These are phyloP conservation scores for Penicillium mononematosum DNA, from an alignment of 495 filamentous ascomycete species.

Conservation along the genomic window DNA sequence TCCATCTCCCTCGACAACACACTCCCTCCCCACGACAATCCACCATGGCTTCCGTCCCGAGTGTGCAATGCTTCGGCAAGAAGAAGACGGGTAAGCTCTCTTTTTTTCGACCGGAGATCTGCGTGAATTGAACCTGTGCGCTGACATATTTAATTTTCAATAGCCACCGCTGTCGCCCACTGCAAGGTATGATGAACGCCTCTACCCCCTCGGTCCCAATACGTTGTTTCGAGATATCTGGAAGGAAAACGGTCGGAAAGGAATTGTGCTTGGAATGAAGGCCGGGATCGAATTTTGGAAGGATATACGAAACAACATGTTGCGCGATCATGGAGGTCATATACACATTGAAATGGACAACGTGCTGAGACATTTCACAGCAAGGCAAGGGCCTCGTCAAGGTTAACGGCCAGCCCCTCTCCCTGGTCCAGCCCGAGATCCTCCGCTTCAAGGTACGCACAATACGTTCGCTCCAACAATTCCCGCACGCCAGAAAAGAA, in stretches of 20 bases:
- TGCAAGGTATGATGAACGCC: slow-evolving; percentile 72
- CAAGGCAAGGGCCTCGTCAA: slow-evolving; percentile 92
- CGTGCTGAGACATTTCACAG: slow-evolving; percentile 52
- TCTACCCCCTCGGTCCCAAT: slow-evolving; percentile 17
- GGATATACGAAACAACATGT: slow-evolving; percentile 15
- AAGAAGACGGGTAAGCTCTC: slow-evolving; percentile 71
- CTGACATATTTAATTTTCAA: slow-evolving; percentile 37
- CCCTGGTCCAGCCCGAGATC: slow-evolving; percentile 91
- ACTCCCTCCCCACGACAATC: slow-evolving; percentile 47
- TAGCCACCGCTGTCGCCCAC: slow-evolving; percentile 84
- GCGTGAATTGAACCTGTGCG: slow-evolving; percentile 19
- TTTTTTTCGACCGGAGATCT: slow-evolving; percentile 3
- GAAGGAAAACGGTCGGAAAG: slow-evolving; percentile 9
- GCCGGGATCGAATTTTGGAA: slow-evolving; percentile 10
- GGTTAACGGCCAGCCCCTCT: slow-evolving; percentile 95
- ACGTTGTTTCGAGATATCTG: slow-evolving; percentile 22
- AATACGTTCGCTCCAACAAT: slow-evolving; percentile 8
- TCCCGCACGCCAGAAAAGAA: slow-evolving; percentile 6
- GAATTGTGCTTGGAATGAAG: slow-evolving; percentile 7
- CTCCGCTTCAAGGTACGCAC: slow-evolving; percentile 86
- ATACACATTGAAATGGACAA: slow-evolving; percentile 19
- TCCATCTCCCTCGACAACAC: slow-evolving; percentile 41
- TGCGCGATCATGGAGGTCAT: slow-evolving; percentile 18
- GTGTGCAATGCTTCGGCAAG: slow-evolving; percentile 94
- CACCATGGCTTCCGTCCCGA: slow-evolving; percentile 77